A percentile compares a stretch with the other conserved stretches of the same genome.
Conservation (phyloP, 2,329 filamentous ascomycete species). For the Tolypocladium guangdongense region DNA sequence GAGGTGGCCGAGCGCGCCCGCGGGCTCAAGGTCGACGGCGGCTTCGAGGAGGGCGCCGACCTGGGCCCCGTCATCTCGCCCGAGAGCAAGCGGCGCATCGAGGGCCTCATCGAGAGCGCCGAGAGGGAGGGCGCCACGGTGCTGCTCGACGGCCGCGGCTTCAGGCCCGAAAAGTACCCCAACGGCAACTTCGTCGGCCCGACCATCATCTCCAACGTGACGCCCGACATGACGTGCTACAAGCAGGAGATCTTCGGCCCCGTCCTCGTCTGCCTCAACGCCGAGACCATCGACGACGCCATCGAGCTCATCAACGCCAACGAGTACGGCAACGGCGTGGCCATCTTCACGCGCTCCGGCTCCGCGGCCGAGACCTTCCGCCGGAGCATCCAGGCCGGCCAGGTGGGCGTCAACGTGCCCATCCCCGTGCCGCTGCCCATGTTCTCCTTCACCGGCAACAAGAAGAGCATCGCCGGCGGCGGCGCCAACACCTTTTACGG, state of each 20-base stretch:
- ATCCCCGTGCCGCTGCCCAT: constrained; percentile 63
- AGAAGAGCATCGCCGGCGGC: constrained; percentile 86
- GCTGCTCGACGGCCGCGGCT: constrained; percentile 69
- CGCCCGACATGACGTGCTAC: constrained; percentile 73
- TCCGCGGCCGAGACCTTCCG: constrained; percentile 70
- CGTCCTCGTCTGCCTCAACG: constrained; percentile 71
- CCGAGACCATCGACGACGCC: constrained; percentile 67
- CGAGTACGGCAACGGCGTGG: constrained; percentile 78
- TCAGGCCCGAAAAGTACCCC: constrained; percentile 66
- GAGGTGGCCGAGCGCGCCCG: constrained; percentile 70
- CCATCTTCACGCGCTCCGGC: constrained; percentile 73
- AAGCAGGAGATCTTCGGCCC: constrained; percentile 78
- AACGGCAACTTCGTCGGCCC: constrained; percentile 79
- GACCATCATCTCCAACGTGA: constrained; percentile 75
- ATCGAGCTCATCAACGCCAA: constrained; percentile 75
- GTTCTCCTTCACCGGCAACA: constrained; percentile 66
- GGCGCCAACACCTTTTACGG: constrained; percentile 94
- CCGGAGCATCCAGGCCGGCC: constrained; percentile 70
- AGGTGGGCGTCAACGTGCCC: constrained; percentile 78
- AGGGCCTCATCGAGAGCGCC: constrained; percentile 62
- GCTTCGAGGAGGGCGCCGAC: constrained; percentile 71
- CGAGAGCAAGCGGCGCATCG: constrained; percentile 68
- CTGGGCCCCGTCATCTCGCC: constrained; percentile 74
- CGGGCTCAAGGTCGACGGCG: constrained; percentile 62
- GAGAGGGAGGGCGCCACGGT: constrained; percentile 74